Conservation (phyloP, 768 basidiomycete genomes). For the Leccinum boreale region DNA sequence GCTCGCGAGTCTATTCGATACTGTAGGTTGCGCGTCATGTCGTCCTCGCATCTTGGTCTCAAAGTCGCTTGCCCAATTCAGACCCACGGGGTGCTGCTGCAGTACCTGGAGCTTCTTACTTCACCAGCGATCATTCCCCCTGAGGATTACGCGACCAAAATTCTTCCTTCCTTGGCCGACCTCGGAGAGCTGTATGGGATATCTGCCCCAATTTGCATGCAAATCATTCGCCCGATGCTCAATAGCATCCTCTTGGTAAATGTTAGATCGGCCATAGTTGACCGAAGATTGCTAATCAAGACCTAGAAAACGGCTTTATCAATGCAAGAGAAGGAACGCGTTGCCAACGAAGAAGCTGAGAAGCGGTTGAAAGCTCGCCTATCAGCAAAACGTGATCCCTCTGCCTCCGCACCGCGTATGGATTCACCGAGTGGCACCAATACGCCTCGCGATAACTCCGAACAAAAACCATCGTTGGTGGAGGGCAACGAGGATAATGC, state of each 20-base stretch:
- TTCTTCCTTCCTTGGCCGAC: slow-evolving; percentile 72
- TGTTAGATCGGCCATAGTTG: slow-evolving; percentile 3
- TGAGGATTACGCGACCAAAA: slow-evolving; percentile 68
- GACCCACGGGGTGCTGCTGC: slow-evolving; percentile 90
- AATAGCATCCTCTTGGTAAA: slow-evolving; percentile 60
- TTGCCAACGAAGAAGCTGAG: slow-evolving; percentile 73
- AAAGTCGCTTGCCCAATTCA: slow-evolving; percentile 34
- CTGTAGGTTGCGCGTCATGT: slow-evolving; percentile 50
- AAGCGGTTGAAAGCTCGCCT: slow-evolving; percentile 78
- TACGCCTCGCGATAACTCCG: slow-evolving; percentile 25
- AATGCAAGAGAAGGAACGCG: slow-evolving; percentile 64
- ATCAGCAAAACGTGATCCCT: slow-evolving; percentile 69
- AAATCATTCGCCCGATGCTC: slow-evolving; percentile 83
- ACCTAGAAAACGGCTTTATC: slow-evolving; percentile 57
- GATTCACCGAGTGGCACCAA: slow-evolving; percentile 54
- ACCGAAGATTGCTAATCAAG: slow-evolving; percentile 4
- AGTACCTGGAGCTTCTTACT: slow-evolving; percentile 87
- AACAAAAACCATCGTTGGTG: slow-evolving; percentile 24
- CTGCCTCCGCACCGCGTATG: slow-evolving; percentile 49
- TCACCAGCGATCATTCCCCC: slow-evolving; percentile 64
- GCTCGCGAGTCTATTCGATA: slow-evolving; percentile 83
- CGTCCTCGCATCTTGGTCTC: slow-evolving; percentile 16
- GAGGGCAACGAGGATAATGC: slow-evolving; percentile 42
- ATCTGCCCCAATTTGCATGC: slow-evolving; percentile 87
- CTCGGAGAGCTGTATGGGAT: slow-evolving; percentile 78